phyloP scores from a whole-genome alignment of 2,329 filamentous ascomycete genomes.

The Elsinoe batatas region DNA sequence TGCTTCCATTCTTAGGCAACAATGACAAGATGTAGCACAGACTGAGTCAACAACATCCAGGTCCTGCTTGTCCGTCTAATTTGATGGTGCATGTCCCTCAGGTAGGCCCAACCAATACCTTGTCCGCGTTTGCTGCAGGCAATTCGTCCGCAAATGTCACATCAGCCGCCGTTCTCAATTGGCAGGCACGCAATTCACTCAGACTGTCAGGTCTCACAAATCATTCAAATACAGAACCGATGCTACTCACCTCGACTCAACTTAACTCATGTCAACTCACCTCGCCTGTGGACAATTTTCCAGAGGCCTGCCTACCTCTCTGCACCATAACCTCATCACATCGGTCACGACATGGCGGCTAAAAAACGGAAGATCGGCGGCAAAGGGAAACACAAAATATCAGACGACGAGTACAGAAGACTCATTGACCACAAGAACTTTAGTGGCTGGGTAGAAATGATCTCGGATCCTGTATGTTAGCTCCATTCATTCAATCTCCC shows the following conservation, averaged over 20 bases:
- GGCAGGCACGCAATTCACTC: no score
- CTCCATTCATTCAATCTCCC: neutral
- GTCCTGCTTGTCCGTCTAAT: no score
- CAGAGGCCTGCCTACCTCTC: neutral
- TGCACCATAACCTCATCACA: no score
- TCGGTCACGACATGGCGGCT: neutral
- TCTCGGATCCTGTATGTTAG: slow-evolving; percentile 71
- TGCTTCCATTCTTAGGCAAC: neutral
- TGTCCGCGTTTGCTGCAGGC: neutral
- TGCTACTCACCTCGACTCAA: neutral
- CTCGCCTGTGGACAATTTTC: neutral
- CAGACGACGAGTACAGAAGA: slow-evolving; percentile 38
- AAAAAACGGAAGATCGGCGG: slow-evolving; percentile 19
- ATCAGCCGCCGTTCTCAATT: no score
- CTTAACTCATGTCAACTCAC: neutral
- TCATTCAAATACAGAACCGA: no score
- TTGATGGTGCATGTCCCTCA: no score
- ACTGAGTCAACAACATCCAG: no score
- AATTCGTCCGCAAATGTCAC: no score
- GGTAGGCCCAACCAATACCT: no score
- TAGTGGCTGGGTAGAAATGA: slow-evolving; percentile 72
- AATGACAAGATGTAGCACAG: no score
- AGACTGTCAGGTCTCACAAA: neutral
- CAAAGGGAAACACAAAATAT: slow-evolving; percentile 19
- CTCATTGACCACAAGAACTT: slow-evolving; percentile 49